Conservation (phyloP, 345 rosid species). For the Punica granatum region DNA sequence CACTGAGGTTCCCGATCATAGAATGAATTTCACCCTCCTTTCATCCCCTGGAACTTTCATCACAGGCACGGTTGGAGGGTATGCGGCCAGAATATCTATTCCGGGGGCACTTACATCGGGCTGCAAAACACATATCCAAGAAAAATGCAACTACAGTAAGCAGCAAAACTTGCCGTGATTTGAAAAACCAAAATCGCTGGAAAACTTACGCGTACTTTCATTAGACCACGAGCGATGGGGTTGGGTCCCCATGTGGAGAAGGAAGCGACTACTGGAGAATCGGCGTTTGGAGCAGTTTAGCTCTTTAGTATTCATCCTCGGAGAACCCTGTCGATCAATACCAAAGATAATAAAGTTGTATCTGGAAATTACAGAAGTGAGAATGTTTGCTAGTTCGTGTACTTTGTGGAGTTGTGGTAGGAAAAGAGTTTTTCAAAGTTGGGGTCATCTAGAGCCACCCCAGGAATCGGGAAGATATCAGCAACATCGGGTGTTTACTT, state of each 20-base stretch:
- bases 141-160: too few species aligned
- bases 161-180: neutral
- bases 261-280: slow-evolving; percentile 25
- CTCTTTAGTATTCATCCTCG: slow-evolving; percentile 25
- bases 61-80: neutral
- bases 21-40: neutral
- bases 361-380: neutral
- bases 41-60: neutral
- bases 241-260: slow-evolving; percentile 47
- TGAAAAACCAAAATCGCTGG: neutral
- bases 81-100: neutral
- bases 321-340: slow-evolving; percentile 14
- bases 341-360: neutral
- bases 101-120: neutral
- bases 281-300: slow-evolving; percentile 16
- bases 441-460: neutral
- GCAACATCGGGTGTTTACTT: too few species aligned
- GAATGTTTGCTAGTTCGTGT: neutral
- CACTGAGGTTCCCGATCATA: slow-evolving; percentile 1
- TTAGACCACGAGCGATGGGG: slow-evolving; percentile 13
- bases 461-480: neutral
- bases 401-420: neutral
- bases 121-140: neutral
- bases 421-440: neutral
- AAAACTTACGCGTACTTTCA: slow-evolving; percentile 12